These are phyloP conservation scores for Pleurozium schreberi DNA, from an alignment of 225 moss, liverwort and hornwort genomes.

Conservation along the genomic window DNA sequence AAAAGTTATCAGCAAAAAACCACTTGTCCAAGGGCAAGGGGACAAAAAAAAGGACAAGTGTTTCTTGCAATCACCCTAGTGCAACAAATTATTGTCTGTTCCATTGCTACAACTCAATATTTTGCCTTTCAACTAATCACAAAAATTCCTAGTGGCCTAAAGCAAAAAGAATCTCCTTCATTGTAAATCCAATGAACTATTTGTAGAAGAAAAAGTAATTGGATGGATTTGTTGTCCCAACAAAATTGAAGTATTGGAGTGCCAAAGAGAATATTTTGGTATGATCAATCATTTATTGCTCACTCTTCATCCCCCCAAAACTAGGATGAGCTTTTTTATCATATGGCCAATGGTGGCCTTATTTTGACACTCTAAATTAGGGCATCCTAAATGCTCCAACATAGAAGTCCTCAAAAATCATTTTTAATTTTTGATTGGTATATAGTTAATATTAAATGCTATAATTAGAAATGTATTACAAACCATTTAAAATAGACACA, in stretches of 20 bases:
- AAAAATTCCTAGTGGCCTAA: not conserved
- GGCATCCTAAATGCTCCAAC: fast-evolving
- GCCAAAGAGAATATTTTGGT: not conserved
- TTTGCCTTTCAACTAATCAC: not conserved
- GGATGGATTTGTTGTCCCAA: fast-evolving
- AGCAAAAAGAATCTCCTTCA: not conserved
- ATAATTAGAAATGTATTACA: not conserved
- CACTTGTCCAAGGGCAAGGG: too few relatives aligned
- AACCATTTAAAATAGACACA: not conserved
- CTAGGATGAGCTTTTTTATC: fast-evolving
- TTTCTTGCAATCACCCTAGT: too few relatives aligned
- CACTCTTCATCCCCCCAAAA: not conserved
- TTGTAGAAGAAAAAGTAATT: not conserved
- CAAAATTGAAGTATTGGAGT: fast-evolving
- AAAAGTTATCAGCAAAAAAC: too few relatives aligned
- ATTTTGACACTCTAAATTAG: not conserved
- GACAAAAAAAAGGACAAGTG: too few relatives aligned
- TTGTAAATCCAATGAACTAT: not conserved
- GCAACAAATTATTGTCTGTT: not conserved
- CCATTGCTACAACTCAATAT: fast-evolving
- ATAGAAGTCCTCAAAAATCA: fast-evolving
- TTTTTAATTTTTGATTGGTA: not conserved
- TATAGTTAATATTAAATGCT: not conserved
- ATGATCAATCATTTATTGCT: not conserved
- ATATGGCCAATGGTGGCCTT: fast-evolving